Percentiles rank a stretch among this genome's conserved stretches.
These are phyloP conservation scores for Saksenaea vasiformis DNA, from an alignment of 371 early-diverging fungal species.

Conservation along the genomic window DNA sequence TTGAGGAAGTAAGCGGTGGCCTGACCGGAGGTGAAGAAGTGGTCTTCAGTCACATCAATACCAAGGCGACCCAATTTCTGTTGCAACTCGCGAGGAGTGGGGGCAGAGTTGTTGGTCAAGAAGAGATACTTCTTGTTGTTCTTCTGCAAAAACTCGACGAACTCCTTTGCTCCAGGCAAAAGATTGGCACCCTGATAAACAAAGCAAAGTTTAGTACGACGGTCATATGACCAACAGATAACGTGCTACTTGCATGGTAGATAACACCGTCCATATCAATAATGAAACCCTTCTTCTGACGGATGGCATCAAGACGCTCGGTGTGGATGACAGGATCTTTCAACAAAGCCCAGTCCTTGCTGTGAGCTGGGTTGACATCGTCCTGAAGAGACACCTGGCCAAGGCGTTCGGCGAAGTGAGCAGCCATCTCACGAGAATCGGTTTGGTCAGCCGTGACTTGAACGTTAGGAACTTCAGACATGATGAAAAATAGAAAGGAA, in stretches of 20 bases:
- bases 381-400: slow-evolving; percentile 5
- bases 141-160: slow-evolving; percentile 60
- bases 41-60: slow-evolving; percentile 59
- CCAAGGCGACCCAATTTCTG: slow-evolving; percentile 63
- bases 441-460: background rate
- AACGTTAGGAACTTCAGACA: slow-evolving; percentile 5
- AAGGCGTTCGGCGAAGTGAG: slow-evolving; percentile 12
- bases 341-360: slow-evolving; percentile 44
- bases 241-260: slow-evolving; percentile 53
- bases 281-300: slow-evolving; percentile 64
- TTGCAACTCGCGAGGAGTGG: slow-evolving; percentile 67
- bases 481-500: background rate
- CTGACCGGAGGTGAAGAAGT: slow-evolving; percentile 70
- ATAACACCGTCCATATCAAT: slow-evolving; percentile 76
- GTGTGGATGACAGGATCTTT: slow-evolving; percentile 45
- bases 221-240: background rate
- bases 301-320: slow-evolving; percentile 55
- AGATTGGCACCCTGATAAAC: slow-evolving; percentile 49
- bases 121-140: slow-evolving; percentile 68
- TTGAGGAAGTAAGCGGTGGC: slow-evolving; percentile 67
- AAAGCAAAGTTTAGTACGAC: slow-evolving; percentile 4
- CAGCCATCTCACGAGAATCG: slow-evolving; percentile 15
- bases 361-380: slow-evolving; percentile 9
- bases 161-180: slow-evolving; percentile 65
- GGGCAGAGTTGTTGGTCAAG: slow-evolving; percentile 72